Evolutionary conservation across 768 basidiomycete genomes (phyloP).

Genomic region (Boletus subparvulus): DNA sequence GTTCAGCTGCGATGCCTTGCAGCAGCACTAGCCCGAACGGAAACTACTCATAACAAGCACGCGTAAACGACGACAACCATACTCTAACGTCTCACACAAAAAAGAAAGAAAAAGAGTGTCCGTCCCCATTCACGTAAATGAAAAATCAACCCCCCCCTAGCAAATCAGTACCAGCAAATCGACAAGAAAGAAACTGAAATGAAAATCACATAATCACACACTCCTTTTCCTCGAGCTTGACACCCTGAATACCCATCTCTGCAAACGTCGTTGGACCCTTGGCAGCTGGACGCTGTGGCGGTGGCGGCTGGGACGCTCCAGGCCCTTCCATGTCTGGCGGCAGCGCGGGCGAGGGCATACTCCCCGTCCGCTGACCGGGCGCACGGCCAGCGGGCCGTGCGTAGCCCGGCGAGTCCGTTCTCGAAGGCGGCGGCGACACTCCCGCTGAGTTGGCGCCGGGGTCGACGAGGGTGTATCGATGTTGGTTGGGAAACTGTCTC

Average conservation of each 20-base stretch:
- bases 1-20: no score
- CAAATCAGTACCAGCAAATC: no score
- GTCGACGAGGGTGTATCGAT: constrained; percentile 51
- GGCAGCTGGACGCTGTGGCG: constrained; percentile 5
- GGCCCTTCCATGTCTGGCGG: constrained; percentile 1
- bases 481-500: constrained; percentile 36
- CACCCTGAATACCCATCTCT: constrained; percentile 89
- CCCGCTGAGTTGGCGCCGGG: constrained; percentile 28
- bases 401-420: constrained; percentile 25
- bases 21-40: no score
- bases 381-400: constrained; percentile 32
- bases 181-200: neutral
- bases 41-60: no score
- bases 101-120: no score
- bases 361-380: constrained; percentile 30
- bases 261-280: constrained; percentile 77
- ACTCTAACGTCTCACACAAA: no score
- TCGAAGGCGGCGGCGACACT: constrained; percentile 11
- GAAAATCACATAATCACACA: constrained; percentile 79
- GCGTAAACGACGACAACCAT: no score
- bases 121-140: no score
- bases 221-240: constrained; percentile 80
- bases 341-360: constrained; percentile 14
- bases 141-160: no score
- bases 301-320: neutral